phyloP scores from a whole-genome alignment of 495 filamentous ascomycete genomes.

The Penicillium simplicissimum region DNA sequence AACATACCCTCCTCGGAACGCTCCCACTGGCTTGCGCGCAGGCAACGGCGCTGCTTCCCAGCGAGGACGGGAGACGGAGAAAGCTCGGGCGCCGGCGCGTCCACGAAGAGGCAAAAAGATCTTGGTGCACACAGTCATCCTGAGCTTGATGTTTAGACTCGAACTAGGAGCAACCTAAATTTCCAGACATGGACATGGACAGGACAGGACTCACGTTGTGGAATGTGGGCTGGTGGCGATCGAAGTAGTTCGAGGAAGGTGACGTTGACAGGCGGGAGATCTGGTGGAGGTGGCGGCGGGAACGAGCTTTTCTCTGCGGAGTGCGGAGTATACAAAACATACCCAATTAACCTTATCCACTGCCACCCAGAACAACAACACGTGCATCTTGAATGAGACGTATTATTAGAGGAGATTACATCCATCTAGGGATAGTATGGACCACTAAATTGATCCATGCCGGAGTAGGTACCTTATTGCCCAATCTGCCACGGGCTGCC shows the following conservation, averaged over 20 bases:
- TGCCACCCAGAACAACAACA: background rate
- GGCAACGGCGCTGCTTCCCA: conserved; percentile 54
- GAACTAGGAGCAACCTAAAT: conserved; percentile 12
- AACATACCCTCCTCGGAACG: conserved; percentile 88
- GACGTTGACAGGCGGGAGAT: conserved; percentile 32
- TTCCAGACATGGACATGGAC: background rate
- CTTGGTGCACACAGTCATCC: conserved; percentile 28
- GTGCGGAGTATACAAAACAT: too few species aligned
- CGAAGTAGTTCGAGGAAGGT: conserved; percentile 25
- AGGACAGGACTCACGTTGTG: conserved; percentile 14
- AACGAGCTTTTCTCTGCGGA: background rate
- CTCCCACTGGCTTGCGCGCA: conserved; percentile 79
- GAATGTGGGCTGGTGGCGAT: conserved; percentile 16
- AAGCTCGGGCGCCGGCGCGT: conserved; percentile 32
- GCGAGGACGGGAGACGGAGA: conserved; percentile 40
- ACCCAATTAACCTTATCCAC: too few species aligned
- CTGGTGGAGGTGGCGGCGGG: conserved; percentile 4
- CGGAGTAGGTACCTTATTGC: too few species aligned
- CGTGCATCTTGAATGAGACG: background rate
- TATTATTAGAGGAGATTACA: too few species aligned
- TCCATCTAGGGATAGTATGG: too few species aligned
- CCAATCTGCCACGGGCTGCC: too few species aligned
- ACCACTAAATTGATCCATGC: too few species aligned
- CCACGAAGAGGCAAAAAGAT: conserved; percentile 28
- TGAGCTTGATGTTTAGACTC: conserved; percentile 12